Evolutionary conservation across 177 flowering plant species (phyloP), one percentile per base, ranked within the genome.

Genomic region (Tripterygium wilfordii): DNA sequence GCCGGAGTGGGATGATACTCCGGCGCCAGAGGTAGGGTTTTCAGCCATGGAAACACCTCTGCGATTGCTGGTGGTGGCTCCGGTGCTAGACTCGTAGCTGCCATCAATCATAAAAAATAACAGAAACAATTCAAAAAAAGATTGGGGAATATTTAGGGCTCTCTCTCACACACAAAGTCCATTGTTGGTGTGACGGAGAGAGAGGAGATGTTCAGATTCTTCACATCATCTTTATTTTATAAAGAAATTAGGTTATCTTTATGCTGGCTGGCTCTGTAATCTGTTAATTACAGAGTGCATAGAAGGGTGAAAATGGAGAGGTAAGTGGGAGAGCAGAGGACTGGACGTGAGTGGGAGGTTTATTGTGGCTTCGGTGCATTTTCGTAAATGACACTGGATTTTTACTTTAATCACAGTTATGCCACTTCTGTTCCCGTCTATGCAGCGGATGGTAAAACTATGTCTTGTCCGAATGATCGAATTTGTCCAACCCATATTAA

Each of bases 21-120:
- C 8, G 97, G 99, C 2, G 97, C 99, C n/a, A 75, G 17, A 19
- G 97, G 95, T 48, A 94, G 74, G 57, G 76, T 49, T 68, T 80
- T 94, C 5, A 94, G 81, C 99, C 99, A 94, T 30, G 80, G 54
- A 36, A 77, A 73, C 10, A 89, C 75, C 62, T 88, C 98, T n/a
- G 20, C 28, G 22, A 3, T 8, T 16, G 52, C 33, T 58, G 68
- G 23, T 23, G 49, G 36, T 19, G 67, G 55, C 63, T 75, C 81
- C 33, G 65, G 45, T 27, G 48, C 46, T n/a, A 56, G 21, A 23
- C 54, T 23, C 13, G 52, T 49, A 14, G 67, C 62, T 42, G 82
- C 75, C 80, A 73, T 70, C 47, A 48, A 28, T 25, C 12, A n/a
- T n/a, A n/a, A n/a, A n/a, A n/a, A n/a, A n/a, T n/a, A n/a, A n/a